Conservation (phyloP, 108 stramenopile species). For the Stephanodiscus minutulus region DNA sequence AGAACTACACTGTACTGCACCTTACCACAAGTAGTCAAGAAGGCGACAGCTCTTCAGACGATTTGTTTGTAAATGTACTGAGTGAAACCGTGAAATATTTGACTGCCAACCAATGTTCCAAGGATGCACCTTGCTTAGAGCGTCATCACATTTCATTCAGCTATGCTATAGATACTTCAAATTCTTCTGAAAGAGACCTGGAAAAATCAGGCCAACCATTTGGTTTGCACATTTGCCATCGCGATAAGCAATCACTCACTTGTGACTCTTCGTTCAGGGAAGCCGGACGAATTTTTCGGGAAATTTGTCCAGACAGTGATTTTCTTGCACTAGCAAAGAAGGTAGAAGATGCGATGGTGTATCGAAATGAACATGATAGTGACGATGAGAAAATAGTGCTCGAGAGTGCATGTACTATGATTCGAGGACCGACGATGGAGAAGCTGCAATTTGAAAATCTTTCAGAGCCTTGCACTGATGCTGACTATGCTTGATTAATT, state of each 20-base stretch:
- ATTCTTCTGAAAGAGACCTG: neutral
- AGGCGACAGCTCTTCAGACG: conserved; percentile 6
- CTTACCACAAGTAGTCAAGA: conserved; percentile 60
- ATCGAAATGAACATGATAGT: conserved; percentile 48
- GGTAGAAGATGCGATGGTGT: conserved; percentile 64
- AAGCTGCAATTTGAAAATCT: neutral
- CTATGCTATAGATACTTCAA: conserved; percentile 25
- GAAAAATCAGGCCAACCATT: conserved; percentile 6
- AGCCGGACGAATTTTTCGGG: conserved; percentile 66
- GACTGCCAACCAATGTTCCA: conserved; percentile 20
- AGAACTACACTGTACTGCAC: conserved; percentile 63
- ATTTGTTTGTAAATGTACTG: conserved; percentile 41
- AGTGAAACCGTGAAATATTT: conserved; percentile 33
- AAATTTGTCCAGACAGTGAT: conserved; percentile 70
- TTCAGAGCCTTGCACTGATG: neutral
- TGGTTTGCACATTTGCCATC: conserved; percentile 61
- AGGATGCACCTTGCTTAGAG: conserved; percentile 20
- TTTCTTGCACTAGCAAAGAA: conserved; percentile 63
- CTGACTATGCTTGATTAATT: neutral
- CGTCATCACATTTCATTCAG: conserved; percentile 51
- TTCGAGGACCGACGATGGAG: conserved; percentile 6
- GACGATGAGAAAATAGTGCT: conserved; percentile 72
- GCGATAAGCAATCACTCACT: conserved; percentile 53
- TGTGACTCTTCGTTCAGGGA: conserved; percentile 74
- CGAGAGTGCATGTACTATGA: conserved; percentile 75